Conservation (phyloP, 495 filamentous ascomycete genomes). For the Neurospora tetraspora region DNA sequence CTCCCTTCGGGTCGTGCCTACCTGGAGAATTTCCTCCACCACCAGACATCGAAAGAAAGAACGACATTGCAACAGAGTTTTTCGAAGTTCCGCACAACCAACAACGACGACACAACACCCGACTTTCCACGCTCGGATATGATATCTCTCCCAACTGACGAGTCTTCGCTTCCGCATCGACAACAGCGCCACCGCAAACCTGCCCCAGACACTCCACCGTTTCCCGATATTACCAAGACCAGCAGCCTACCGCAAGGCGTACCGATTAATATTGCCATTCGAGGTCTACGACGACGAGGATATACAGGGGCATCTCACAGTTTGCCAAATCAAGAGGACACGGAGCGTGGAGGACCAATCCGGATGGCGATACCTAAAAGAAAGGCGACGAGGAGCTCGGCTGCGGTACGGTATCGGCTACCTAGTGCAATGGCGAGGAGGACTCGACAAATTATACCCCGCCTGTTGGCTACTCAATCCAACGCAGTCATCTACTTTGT, state of each 20-base stretch:
- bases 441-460: background rate
- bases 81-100: too few species aligned
- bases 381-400: too few species aligned
- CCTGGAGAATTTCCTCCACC: background rate
- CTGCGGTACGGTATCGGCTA: too few species aligned
- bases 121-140: background rate
- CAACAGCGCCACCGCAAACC: background rate
- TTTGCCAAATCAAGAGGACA: background rate
- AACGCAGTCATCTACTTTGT: too few species aligned
- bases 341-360: background rate
- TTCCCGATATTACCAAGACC: background rate
- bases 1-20: background rate
- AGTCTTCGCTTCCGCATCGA: background rate
- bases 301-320: background rate
- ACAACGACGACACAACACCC: too few species aligned
- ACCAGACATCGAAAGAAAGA: background rate
- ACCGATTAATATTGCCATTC: background rate
- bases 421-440: background rate
- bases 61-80: background rate
- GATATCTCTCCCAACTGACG: background rate
- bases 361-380: too few species aligned
- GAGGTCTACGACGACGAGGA: background rate
- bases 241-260: background rate
- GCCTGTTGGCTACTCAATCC: background rate
- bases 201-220: background rate